Base-by-base conservation (phyloP, 108 stramenopile species). In the Stephanodiscus triporus region DNA sequence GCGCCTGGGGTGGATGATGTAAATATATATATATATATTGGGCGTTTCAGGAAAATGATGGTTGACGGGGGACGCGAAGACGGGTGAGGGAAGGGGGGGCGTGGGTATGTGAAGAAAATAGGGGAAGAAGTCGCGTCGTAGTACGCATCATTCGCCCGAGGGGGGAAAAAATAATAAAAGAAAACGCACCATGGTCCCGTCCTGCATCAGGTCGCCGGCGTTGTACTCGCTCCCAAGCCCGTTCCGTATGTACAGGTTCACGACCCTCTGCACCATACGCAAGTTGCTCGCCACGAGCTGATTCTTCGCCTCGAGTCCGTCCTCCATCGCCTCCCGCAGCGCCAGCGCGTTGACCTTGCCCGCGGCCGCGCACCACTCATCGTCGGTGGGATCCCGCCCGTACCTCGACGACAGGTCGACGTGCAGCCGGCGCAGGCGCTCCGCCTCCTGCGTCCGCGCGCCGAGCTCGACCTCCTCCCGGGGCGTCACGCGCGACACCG, bases 191-290 rank as follows among this genome's bases (percentile, higher is more conserved):
- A 92, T 86, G 49, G 89, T 89, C 22, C 94, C 94, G 68, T 92
- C 91, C 66, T 95, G 94, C 91, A 95, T 92, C 76, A 95, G 56
- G 80, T 95, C 94, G 60, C 89, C 94, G 2, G 91, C 90, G 69
- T 95, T 91, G 82, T 95, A 95, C 51, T 91, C 89, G 43, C 88
- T 88, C 37, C 86, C 78, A 0, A 95, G 65, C 1, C 94, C 94
- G 68, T 95, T 95, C 7, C 90, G 68, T 37, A 95, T 86, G 71
- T 95, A 95, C 3, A 88, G 70, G 66, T 95, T 95, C 27, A 93
- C 94, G 17, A 92, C 91, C 43, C 89, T 78, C 72, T 95, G 94
- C 0, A 95, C 94, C 85, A 95, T 84, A 22, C 94, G 82, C 2
- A 95, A 70, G 80, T 95, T 95, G 50, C 88, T 87, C 16, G 83